phyloP scores from a whole-genome alignment of 805 yeast genomes.

The Metschnikowia cerradonensis region DNA sequence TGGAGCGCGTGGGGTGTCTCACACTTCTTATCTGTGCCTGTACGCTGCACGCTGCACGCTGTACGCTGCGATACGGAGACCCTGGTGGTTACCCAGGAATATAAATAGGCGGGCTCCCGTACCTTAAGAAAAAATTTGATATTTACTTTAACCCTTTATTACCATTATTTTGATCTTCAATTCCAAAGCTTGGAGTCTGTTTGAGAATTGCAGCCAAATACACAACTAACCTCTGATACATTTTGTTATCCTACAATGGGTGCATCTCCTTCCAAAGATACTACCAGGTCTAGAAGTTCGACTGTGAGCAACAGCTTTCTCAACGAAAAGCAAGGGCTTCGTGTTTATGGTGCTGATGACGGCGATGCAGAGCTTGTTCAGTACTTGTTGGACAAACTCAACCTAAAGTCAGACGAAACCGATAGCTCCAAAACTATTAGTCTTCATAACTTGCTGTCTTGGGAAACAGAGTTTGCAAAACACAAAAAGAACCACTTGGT shows the following conservation, averaged over 20 bases:
- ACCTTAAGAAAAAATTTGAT: too few relatives aligned
- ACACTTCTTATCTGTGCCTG: slow-evolving; percentile 2
- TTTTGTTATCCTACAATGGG: not conserved
- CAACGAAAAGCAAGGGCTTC: not conserved
- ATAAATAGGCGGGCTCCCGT: not conserved
- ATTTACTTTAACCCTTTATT: not conserved
- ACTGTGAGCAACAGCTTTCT: not conserved
- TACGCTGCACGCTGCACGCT: not conserved
- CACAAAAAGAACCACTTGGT: slow-evolving; percentile 51
- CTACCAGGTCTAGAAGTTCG: not conserved
- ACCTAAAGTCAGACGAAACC: not conserved
- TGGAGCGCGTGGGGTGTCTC: not conserved
- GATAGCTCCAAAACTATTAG: slow-evolving; percentile 5
- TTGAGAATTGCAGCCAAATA: not conserved
- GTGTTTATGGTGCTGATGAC: not conserved
- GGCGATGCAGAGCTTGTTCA: not conserved
- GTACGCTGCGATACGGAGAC: not conserved
- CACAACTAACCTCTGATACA: too few relatives aligned
- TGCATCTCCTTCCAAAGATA: not conserved
- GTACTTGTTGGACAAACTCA: not conserved
- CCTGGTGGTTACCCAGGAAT: slow-evolving; percentile 3
- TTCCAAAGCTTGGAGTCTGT: too few relatives aligned
- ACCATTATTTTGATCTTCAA: not conserved
- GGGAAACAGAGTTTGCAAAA: slow-evolving; percentile 44
- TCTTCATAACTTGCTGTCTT: slow-evolving; percentile 29